Evolutionary conservation across 306 rosid genomes (phyloP).

Genomic region (Casuarina equisetifolia): DNA sequence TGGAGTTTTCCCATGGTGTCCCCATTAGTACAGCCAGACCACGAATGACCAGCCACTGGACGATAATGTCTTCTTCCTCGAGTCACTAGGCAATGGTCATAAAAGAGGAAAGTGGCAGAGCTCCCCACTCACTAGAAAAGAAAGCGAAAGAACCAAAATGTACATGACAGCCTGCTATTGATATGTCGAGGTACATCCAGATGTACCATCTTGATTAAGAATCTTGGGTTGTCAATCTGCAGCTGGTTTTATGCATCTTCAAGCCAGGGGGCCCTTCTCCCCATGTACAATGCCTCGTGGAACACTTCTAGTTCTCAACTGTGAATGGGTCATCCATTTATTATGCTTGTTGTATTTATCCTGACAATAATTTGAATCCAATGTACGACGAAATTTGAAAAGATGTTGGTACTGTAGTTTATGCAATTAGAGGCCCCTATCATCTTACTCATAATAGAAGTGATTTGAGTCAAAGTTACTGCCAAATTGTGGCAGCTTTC

Average conservation of each 20-base stretch:
- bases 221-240: constrained; percentile 13
- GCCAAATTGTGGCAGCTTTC: background rate
- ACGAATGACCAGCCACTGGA: background rate
- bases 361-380: background rate
- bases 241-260: constrained; percentile 15
- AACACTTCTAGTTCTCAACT: background rate
- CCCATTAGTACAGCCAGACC: background rate
- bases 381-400: background rate
- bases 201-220: constrained; percentile 1
- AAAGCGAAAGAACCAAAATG: background rate
- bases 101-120: background rate
- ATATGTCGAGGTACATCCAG: background rate
- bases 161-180: background rate
- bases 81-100: background rate
- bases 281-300: background rate
- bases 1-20: background rate
- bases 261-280: background rate
- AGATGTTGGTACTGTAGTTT: background rate
- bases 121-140: background rate
- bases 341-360: background rate
- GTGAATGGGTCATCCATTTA: background rate
- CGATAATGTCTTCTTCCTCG: background rate
- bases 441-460: too few species aligned
- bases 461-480: too few species aligned
- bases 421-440: background rate